These are phyloP conservation scores for Oenanthe sinensis DNA, from an alignment of 129 eudicot species.

Conservation along the genomic window DNA sequence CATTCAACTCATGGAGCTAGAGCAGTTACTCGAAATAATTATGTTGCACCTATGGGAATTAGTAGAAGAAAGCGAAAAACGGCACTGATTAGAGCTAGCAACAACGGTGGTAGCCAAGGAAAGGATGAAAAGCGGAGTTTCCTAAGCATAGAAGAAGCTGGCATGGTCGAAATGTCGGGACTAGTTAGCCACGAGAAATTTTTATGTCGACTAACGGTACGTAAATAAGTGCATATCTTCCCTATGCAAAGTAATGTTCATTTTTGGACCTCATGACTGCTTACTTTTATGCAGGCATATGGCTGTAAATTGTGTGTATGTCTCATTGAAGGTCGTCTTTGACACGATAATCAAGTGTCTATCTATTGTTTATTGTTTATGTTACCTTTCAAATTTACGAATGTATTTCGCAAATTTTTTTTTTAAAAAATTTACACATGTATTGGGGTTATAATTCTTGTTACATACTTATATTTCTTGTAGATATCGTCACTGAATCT, in stretches of 20 bases:
- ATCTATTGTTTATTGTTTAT: neutral
- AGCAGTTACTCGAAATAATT: neutral
- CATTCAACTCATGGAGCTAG: neutral
- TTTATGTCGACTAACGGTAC: slow-evolving; percentile 80
- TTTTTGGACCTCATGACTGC: neutral
- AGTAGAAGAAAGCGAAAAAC: slow-evolving; percentile 13
- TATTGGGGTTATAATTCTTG: neutral
- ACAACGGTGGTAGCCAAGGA: slow-evolving; percentile 30
- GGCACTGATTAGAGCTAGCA: slow-evolving; percentile 17
- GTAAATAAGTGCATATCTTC: neutral
- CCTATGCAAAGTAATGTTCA: neutral
- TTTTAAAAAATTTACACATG: too few relatives aligned
- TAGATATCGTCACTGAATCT: slow-evolving; percentile 81
- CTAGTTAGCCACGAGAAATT: slow-evolving; percentile 63
- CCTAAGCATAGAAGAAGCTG: slow-evolving; percentile 73
- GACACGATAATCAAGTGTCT: neutral
- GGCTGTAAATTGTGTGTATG: too few relatives aligned
- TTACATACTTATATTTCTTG: neutral
- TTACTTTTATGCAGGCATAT: neutral
- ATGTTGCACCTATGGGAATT: neutral
- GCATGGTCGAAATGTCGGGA: slow-evolving; percentile 75
- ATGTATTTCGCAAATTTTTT: too few relatives aligned
- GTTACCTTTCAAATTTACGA: neutral
- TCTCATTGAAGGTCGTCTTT: neutral
- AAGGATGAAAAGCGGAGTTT: slow-evolving; percentile 46